Conservation (phyloP, 805 yeast genomes). For the Ogataea siamensis region DNA sequence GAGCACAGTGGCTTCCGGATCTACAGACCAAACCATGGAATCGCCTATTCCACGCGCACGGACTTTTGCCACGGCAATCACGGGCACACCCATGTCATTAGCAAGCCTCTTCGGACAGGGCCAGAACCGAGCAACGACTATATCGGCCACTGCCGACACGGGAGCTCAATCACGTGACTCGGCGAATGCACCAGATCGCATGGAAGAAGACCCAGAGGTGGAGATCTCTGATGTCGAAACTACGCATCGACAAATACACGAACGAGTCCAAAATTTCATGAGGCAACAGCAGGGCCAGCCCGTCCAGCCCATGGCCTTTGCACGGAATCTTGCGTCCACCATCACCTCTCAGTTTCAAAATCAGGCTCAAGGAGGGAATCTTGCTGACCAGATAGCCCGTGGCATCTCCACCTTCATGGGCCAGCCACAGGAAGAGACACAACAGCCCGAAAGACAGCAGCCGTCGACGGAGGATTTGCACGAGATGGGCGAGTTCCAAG, state of each 20-base stretch:
- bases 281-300: slow-evolving; percentile 13
- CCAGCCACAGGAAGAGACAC: slow-evolving; percentile 1
- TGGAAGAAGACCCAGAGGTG: slow-evolving; percentile 22
- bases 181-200: slow-evolving; percentile 4
- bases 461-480: slow-evolving; percentile 2
- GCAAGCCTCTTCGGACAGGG: slow-evolving; percentile 15
- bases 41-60: slow-evolving; percentile 17
- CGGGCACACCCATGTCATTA: slow-evolving; percentile 18
- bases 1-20: slow-evolving; percentile 18
- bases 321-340: slow-evolving; percentile 16
- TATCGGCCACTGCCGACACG: slow-evolving; percentile 12
- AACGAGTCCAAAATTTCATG: slow-evolving; percentile 16
- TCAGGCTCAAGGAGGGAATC: slow-evolving; percentile 8
- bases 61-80: slow-evolving; percentile 16
- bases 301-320: slow-evolving; percentile 14
- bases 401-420: slow-evolving; percentile 21
- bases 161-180: slow-evolving; percentile 9
- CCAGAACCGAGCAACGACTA: slow-evolving; percentile 4
- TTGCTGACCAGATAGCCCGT: slow-evolving; percentile 19
- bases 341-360: slow-evolving; percentile 13
- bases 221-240: slow-evolving; percentile 15
- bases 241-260: slow-evolving; percentile 17
- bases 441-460: background rate
- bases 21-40: slow-evolving; percentile 13
- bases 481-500: slow-evolving; percentile 10